Base-by-base conservation (phyloP, 805 yeast species). In the Nakazawaea ernobii region DNA sequence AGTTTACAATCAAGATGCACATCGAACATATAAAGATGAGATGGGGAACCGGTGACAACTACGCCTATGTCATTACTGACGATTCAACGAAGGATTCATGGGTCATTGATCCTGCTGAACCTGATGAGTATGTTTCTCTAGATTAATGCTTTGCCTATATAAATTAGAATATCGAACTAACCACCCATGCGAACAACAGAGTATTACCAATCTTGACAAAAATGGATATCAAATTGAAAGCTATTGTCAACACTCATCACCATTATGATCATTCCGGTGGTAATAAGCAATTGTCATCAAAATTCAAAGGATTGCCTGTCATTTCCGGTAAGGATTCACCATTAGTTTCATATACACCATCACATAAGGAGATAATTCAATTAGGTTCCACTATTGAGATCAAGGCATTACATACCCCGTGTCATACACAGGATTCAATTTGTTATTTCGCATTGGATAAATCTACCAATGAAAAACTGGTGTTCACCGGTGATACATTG, bases 241-340 rank as follows among this genome's bases (percentile, higher is more conserved):
- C 92, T 1, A 85, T 94, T 49, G 95, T 87, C 44, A 94, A 94
- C 66, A 94, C 98, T 0, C 99, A 94, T 61, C 99, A 94, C 61
- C 99, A 94, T 64, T 79, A 81, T 59, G 99, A 94, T 62, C 99
- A 94, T 66, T 73, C 97, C 2, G 97, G 88, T 20, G 98, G 97
- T 1, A 91, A 90, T 58, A 65, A 68, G 26, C 36, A 17, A 36
- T 20, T 40, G 13, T 43, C 49, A 4, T 32, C 55, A 1, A 5
- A 50, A 2, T 62, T 70, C 59, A 78, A 76, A 41, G 69, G 67
- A 6, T 60, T 82, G 29, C 86, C 90, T 0, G 66, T 91, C 15
- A 82, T 89, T 56, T 97, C 89, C 0, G 99, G 99, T 13, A 76
- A 74, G 45, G 90, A 87, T 57, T 83, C 89, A 1, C 89, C 91